Percentiles rank a stretch among this genome's conserved stretches.
Evolutionary conservation across 352 stramenopile species (phyloP).

Genomic region (Elongisporangium anandrum): DNA sequence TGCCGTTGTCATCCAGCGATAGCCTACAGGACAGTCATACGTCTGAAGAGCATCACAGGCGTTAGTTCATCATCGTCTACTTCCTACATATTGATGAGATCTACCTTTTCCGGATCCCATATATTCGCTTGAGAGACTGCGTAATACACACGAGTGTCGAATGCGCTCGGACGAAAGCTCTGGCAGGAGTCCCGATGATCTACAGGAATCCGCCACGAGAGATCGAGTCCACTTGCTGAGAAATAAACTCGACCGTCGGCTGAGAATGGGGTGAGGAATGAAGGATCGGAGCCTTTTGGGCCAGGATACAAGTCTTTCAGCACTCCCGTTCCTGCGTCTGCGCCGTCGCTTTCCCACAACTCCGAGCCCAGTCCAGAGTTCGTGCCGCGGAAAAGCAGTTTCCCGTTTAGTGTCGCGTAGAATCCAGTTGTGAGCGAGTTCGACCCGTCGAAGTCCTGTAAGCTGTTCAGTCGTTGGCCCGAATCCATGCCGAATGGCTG

Average conservation of each 20-base stretch:
- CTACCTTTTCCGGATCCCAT: constrained; percentile 60
- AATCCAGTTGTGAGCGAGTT: constrained; percentile 13
- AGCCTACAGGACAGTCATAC: constrained; percentile 87
- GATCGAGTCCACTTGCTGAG: constrained; percentile 56
- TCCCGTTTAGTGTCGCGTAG: constrained; percentile 9
- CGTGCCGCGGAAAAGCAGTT: constrained; percentile 30
- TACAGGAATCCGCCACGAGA: constrained; percentile 44
- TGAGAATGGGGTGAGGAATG: constrained; percentile 46
- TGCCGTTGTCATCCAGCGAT: constrained; percentile 78
- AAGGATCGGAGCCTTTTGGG: constrained; percentile 15
- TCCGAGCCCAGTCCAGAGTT: constrained; percentile 29
- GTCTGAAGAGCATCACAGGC: constrained; percentile 10
- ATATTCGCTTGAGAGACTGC: constrained; percentile 53
- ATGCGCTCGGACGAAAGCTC: constrained; percentile 60
- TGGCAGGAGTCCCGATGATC: constrained; percentile 59
- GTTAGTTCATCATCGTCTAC: neutral
- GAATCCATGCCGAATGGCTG: constrained; percentile 19
- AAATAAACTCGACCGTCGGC: constrained; percentile 77
- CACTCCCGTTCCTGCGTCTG: constrained; percentile 41
- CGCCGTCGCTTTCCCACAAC: constrained; percentile 82
- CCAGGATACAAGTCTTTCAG: constrained; percentile 67
- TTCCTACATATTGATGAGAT: neutral
- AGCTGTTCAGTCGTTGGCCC: constrained; percentile 9
- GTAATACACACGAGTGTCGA: constrained; percentile 54
- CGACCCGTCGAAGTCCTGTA: constrained; percentile 12